Evolutionary conservation across 73 alveolate genomes (phyloP).

Genomic region (Paramecium bursaria): DNA sequence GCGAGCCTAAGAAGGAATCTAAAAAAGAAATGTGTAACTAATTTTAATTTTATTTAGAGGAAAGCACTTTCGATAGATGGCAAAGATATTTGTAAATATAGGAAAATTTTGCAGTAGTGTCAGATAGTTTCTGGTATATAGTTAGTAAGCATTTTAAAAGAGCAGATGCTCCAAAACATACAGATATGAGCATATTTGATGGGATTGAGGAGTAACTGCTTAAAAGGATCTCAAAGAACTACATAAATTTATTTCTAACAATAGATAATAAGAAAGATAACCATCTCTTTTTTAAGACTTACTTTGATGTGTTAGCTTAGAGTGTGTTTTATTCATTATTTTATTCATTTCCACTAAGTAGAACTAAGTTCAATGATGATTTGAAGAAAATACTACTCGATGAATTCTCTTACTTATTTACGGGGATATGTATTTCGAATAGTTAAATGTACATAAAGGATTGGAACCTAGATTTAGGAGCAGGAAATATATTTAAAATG

Average conservation of each 20-base stretch:
- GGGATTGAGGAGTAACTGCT: slow-evolving; percentile 61
- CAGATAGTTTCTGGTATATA: slow-evolving; percentile 67
- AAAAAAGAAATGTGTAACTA: background rate
- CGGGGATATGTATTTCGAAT: slow-evolving; percentile 72
- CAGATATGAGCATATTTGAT: slow-evolving; percentile 8
- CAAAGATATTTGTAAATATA: slow-evolving; percentile 56
- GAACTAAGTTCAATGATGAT: slow-evolving; percentile 71
- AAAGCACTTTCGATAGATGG: slow-evolving; percentile 56
- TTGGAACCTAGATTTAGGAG: slow-evolving; percentile 77
- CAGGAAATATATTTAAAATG: slow-evolving; percentile 70
- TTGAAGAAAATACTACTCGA: slow-evolving; percentile 59
- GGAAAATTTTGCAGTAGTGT: slow-evolving; percentile 63
- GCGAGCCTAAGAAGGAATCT: background rate
- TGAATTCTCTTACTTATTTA: slow-evolving; percentile 66
- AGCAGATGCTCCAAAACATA: slow-evolving; percentile 63
- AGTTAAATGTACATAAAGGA: slow-evolving; percentile 69
- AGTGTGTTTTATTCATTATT: slow-evolving; percentile 74
- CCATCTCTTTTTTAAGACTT: slow-evolving; percentile 71
- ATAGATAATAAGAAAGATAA: slow-evolving; percentile 69
- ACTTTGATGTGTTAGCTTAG: slow-evolving; percentile 75
- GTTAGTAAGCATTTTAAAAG: slow-evolving; percentile 61
- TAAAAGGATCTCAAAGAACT: slow-evolving; percentile 70
- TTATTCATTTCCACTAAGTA: slow-evolving; percentile 73
- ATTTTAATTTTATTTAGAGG: slow-evolving; percentile 32
- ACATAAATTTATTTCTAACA: slow-evolving; percentile 68